Conservation (phyloP, 2,329 filamentous ascomycete genomes). For the Thielaviopsis ethacetica region DNA sequence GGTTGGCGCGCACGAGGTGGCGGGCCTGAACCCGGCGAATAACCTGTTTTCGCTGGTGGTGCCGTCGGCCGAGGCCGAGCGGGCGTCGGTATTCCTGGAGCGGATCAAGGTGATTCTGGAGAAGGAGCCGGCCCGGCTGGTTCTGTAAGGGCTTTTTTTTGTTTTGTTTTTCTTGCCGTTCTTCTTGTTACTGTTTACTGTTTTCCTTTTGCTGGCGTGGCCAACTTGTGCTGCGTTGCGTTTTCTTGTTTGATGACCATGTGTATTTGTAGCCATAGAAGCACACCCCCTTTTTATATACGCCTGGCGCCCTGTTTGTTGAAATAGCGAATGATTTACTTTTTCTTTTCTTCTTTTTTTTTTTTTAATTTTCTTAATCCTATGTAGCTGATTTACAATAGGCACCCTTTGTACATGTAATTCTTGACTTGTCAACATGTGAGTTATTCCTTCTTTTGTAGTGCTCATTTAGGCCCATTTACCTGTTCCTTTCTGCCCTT, state of each 20-base stretch:
- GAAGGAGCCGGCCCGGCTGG: constrained; percentile 58
- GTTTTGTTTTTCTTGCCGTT: neutral
- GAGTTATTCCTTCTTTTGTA: too few species aligned
- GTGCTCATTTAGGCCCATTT: too few species aligned
- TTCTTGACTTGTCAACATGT: too few species aligned
- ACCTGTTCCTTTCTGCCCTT: too few species aligned
- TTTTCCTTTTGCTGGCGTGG: neutral
- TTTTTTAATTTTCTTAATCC: neutral
- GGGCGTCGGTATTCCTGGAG: constrained; percentile 69
- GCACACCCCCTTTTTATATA: constrained; percentile 11
- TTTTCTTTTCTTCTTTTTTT: neutral
- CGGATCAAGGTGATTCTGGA: constrained; percentile 73
- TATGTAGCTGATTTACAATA: too few species aligned
- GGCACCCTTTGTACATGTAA: neutral
- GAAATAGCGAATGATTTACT: constrained; percentile 10
- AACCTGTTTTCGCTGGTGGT: constrained; percentile 77
- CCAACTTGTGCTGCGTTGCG: neutral
- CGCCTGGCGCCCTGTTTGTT: constrained; percentile 3
- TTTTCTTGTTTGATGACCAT: constrained; percentile 6
- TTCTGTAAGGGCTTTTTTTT: constrained; percentile 30
- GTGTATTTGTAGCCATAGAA: constrained; percentile 11
- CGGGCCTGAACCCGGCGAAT: constrained; percentile 35
- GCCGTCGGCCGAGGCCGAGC: constrained; percentile 61
- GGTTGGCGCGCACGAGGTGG: constrained; percentile 17
- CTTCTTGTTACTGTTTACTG: neutral